These are phyloP conservation scores for Fusarium transvaalense DNA, from an alignment of 2,329 filamentous ascomycete genomes.

Conservation along the genomic window DNA sequence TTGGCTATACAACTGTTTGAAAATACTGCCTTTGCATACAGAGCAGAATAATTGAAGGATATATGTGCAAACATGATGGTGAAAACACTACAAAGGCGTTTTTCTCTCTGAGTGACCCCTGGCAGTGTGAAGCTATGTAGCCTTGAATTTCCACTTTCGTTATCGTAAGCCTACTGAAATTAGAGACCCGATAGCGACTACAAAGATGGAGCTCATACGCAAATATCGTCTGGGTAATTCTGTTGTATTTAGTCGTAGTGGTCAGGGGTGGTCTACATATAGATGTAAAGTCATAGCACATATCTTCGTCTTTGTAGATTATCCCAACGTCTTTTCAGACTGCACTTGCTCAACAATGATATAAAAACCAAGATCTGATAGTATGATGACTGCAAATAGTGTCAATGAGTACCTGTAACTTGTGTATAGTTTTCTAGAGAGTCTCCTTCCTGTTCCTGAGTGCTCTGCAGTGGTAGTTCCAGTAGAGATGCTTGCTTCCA, in stretches of 20 bases:
- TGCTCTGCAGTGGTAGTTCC: not conserved
- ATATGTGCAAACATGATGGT: not conserved
- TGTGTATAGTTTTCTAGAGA: not conserved
- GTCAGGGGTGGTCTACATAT: not conserved
- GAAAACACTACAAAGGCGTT: not conserved
- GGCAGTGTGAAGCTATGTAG: no score
- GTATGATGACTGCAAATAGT: no score
- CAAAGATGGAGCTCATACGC: not conserved
- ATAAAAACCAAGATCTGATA: not conserved
- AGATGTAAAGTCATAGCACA: slow-evolving; percentile 9
- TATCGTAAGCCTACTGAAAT: not conserved
- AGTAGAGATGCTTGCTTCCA: not conserved
- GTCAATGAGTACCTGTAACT: no score
- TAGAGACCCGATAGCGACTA: not conserved
- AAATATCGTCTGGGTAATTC: no score
- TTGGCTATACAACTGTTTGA: not conserved
- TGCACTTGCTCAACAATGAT: not conserved
- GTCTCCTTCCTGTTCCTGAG: not conserved
- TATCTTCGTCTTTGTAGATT: not conserved
- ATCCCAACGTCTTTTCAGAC: not conserved
- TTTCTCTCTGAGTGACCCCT: not conserved
- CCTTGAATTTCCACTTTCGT: not conserved
- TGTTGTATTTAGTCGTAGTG: not conserved
- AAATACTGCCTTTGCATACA: not conserved
- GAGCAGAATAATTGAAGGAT: no score